Evolutionary conservation across 2,329 filamentous ascomycete genomes (phyloP).

Genomic region (Hortaea sp.): DNA sequence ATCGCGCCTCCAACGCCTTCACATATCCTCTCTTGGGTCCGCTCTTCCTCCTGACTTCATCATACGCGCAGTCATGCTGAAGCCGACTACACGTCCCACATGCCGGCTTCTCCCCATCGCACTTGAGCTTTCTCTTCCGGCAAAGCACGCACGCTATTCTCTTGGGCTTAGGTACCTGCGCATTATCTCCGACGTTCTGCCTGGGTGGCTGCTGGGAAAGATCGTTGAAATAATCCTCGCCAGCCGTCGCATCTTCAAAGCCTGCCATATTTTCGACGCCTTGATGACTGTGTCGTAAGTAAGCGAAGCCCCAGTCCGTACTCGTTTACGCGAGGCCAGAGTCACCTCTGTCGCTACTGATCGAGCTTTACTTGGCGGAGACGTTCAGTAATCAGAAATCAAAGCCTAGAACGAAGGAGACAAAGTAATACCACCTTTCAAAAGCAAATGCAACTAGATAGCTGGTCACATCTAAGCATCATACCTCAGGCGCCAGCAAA

Average conservation of each 20-base stretch:
- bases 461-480: no score
- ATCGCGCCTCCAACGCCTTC: slow-evolving; percentile 81
- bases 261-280: slow-evolving; percentile 10
- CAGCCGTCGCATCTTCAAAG: slow-evolving; percentile 13
- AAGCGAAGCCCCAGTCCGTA: no score
- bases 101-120: slow-evolving; percentile 73
- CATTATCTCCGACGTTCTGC: slow-evolving; percentile 34
- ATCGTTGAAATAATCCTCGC: slow-evolving; percentile 47
- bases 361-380: no score
- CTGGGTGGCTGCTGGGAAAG: slow-evolving; percentile 39
- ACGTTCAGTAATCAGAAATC: no score
- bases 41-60: slow-evolving; percentile 87
- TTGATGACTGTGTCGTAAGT: background rate
- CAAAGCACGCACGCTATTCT: slow-evolving; percentile 92
- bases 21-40: slow-evolving; percentile 91
- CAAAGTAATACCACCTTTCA: no score
- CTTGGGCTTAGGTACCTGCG: slow-evolving; percentile 46
- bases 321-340: no score
- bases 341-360: no score
- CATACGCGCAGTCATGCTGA: slow-evolving; percentile 78
- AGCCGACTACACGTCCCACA: slow-evolving; percentile 84
- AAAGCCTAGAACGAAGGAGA: no score
- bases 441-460: no score
- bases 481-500: no score
- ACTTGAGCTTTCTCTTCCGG: slow-evolving; percentile 81